Evolutionary conservation across 345 rosid species (phyloP).

Genomic region (Excoecaria agallocha): DNA sequence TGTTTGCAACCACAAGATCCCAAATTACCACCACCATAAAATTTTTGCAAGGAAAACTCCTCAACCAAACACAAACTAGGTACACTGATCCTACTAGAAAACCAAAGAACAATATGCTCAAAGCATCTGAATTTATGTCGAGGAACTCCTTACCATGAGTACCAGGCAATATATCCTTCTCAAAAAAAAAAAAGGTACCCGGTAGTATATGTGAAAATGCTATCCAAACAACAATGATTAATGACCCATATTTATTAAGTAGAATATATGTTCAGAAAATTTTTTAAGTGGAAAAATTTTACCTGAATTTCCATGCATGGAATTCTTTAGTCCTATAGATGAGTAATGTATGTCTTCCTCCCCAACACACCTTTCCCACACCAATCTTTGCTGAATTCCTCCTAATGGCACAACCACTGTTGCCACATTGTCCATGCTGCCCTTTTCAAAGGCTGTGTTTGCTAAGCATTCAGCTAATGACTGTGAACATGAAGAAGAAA

Average conservation of each 20-base stretch:
- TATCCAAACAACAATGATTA: slow-evolving; percentile 7
- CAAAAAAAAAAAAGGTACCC: too few relatives aligned
- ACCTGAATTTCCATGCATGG: slow-evolving; percentile 47
- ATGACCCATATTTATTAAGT: neutral
- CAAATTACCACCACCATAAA: neutral
- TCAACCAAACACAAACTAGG: neutral
- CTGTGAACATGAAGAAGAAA: slow-evolving; percentile 59
- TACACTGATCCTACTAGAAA: neutral
- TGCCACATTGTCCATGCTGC: slow-evolving; percentile 88
- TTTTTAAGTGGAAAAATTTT: slow-evolving; percentile 21
- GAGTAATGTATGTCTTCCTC: slow-evolving; percentile 36
- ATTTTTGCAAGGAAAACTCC: neutral
- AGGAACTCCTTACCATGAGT: neutral
- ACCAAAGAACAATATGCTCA: neutral
- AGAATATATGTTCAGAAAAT: slow-evolving; percentile 14
- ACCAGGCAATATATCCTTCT: too few relatives aligned
- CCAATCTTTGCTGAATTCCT: slow-evolving; percentile 41
- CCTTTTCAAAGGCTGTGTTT: slow-evolving; percentile 64
- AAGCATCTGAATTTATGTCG: neutral
- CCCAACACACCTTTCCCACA: slow-evolving; percentile 34
- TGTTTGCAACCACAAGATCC: neutral
- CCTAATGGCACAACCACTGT: slow-evolving; percentile 72
- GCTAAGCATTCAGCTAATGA: slow-evolving; percentile 84
- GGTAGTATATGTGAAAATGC: neutral
- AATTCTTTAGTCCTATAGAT: slow-evolving; percentile 32